These are phyloP conservation scores for Mrakiaceae sp. DNA, from an alignment of 1,284 basidiomycete genomes.

Conservation along the genomic window DNA sequence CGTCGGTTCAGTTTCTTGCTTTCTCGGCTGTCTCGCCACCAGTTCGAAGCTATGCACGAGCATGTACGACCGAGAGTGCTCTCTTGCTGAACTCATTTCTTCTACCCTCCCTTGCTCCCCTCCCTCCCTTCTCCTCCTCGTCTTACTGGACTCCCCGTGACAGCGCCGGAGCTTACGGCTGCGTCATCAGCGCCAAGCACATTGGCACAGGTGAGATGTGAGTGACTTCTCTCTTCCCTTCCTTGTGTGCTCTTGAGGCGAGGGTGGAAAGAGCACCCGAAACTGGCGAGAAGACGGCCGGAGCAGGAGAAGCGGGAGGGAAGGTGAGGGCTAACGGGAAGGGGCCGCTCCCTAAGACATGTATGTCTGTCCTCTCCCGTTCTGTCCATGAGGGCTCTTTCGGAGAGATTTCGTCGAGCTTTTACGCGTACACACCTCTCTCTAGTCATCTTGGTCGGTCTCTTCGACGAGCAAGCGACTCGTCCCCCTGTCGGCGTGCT, in stretches of 20 bases:
- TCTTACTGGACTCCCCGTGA: background rate
- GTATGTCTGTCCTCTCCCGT: too few species aligned
- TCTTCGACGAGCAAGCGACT: too few species aligned
- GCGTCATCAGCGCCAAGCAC: slow-evolving; percentile 76
- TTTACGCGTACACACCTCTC: too few species aligned
- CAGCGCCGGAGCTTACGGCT: slow-evolving; percentile 31
- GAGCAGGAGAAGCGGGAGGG: too few species aligned
- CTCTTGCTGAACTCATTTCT: background rate
- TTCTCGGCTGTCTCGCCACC: background rate
- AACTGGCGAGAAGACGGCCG: too few species aligned
- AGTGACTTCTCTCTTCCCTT: background rate
- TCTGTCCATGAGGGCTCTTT: too few species aligned
- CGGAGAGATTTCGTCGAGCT: too few species aligned
- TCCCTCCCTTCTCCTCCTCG: background rate
- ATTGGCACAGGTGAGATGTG: slow-evolving; percentile 66
- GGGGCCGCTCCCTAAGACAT: too few species aligned
- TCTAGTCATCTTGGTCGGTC: too few species aligned
- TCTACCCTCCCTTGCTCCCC: background rate
- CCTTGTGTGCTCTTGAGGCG: background rate
- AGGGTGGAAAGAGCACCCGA: too few species aligned
- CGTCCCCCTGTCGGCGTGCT: too few species aligned
- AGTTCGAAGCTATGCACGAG: background rate
- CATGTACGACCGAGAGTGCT: background rate
- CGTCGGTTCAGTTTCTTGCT: slow-evolving; percentile 6
- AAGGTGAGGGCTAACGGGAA: too few species aligned